Evolutionary conservation across 768 basidiomycete species (phyloP).

Genomic region (Pisolithus orientalis): DNA sequence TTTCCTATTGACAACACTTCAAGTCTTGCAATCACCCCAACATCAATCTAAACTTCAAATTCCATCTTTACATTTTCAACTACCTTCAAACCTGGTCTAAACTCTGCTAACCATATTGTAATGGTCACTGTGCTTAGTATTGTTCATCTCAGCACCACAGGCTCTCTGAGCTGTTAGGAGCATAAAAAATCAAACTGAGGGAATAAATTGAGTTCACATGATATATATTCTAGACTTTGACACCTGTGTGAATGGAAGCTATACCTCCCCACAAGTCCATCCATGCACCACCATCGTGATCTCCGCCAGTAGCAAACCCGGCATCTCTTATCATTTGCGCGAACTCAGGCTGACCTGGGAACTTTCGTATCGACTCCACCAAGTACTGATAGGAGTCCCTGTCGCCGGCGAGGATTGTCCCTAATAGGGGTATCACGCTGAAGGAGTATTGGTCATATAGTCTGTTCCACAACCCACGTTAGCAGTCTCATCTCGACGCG

Average conservation of each 20-base stretch:
- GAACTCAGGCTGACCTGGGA: constrained; percentile 85
- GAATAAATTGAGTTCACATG: too few species aligned
- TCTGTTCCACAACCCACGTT: constrained; percentile 34
- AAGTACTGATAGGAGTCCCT: constrained; percentile 95
- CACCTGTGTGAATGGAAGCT: constrained; percentile 78
- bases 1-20: too few species aligned
- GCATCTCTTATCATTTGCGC: constrained; percentile 83
- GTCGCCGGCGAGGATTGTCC: constrained; percentile 95
- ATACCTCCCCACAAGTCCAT: constrained; percentile 83
- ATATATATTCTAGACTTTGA: constrained; percentile 54
- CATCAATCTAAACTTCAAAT: too few species aligned
- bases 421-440: constrained; percentile 87
- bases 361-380: constrained; percentile 93
- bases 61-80: too few species aligned
- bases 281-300: constrained; percentile 81
- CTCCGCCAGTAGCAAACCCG: constrained; percentile 69
- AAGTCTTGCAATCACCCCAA: too few species aligned
- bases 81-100: too few species aligned
- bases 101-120: too few species aligned
- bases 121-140: too few species aligned
- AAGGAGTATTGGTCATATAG: constrained; percentile 95
- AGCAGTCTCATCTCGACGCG: constrained; percentile 1
- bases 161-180: too few species aligned
- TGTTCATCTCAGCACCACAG: too few species aligned
- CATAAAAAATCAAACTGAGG: too few species aligned